phyloP scores from a whole-genome alignment of 768 basidiomycete species.

The Lactarius tabidus region DNA sequence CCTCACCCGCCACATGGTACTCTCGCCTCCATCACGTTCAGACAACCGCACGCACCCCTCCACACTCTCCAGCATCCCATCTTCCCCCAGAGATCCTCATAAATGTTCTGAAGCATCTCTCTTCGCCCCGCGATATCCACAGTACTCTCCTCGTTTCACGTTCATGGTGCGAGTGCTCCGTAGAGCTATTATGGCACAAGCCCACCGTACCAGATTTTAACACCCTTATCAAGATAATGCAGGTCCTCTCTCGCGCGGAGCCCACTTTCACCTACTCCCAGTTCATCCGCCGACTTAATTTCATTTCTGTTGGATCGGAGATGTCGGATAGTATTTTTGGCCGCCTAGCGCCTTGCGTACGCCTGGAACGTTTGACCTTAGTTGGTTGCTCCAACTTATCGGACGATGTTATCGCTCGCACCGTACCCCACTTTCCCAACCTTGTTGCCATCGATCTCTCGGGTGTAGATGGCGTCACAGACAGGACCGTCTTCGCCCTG shows the following conservation, averaged over 20 bases:
- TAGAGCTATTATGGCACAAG: slow-evolving; percentile 93
- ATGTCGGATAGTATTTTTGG: slow-evolving; percentile 73
- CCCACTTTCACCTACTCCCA: slow-evolving; percentile 83
- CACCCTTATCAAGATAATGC: slow-evolving; percentile 75
- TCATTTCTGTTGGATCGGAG: slow-evolving; percentile 62
- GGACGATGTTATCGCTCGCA: slow-evolving; percentile 54
- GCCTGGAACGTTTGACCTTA: slow-evolving; percentile 86
- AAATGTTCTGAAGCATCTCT: slow-evolving; percentile 83
- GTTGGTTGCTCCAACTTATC: slow-evolving; percentile 71
- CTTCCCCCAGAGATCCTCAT: slow-evolving; percentile 92
- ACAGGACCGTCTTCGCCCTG: slow-evolving; percentile 67
- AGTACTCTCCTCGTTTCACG: slow-evolving; percentile 76
- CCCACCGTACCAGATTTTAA: slow-evolving; percentile 67
- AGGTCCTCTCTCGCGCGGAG: slow-evolving; percentile 56
- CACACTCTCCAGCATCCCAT: slow-evolving; percentile 54
- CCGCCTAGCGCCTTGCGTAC: slow-evolving; percentile 66
- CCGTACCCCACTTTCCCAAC: slow-evolving; percentile 68
- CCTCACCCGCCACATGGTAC: slow-evolving; percentile 57
- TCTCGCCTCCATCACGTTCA: slow-evolving; percentile 29
- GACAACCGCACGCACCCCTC: slow-evolving; percentile 27
- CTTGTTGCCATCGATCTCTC: slow-evolving; percentile 85
- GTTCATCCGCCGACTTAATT: slow-evolving; percentile 90
- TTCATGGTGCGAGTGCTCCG: slow-evolving; percentile 93
- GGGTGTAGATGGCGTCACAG: slow-evolving; percentile 62
- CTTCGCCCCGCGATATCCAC: slow-evolving; percentile 68